A percentile compares a stretch with the other conserved stretches of the same genome.
phyloP scores from a whole-genome alignment of 257 asterid genomes.

The Echites panduratus region DNA sequence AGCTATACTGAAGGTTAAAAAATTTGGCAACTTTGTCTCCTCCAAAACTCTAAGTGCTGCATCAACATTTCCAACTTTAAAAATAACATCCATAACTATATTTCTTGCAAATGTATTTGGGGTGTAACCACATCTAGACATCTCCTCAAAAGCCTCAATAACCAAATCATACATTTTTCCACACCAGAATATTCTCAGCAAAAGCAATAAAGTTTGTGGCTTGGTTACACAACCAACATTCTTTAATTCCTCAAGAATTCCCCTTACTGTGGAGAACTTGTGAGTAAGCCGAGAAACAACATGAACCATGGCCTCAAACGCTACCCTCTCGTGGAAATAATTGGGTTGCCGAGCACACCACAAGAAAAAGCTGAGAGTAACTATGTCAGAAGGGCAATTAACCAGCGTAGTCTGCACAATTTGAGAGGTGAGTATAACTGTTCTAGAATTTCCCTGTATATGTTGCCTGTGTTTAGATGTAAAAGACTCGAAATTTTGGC shows the following conservation, averaged over 20 bases:
- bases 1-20: conserved; percentile 60
- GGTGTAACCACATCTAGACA: conserved; percentile 41
- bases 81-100: conserved; percentile 54
- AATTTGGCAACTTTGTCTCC: conserved; percentile 49
- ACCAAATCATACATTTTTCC: conserved; percentile 60
- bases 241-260: conserved; percentile 39
- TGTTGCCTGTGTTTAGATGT: conserved; percentile 14
- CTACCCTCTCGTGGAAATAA: conserved; percentile 54
- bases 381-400: conserved; percentile 55
- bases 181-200: conserved; percentile 69
- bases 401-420: conserved; percentile 41
- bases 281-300: conserved; percentile 51
- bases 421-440: conserved; percentile 33
- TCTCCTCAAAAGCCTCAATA: conserved; percentile 45
- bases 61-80: conserved; percentile 42
- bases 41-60: conserved; percentile 47
- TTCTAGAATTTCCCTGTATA: conserved; percentile 14
- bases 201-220: conserved; percentile 58
- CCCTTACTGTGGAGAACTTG: conserved; percentile 35
- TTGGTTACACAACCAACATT: conserved; percentile 44
- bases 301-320: conserved; percentile 48
- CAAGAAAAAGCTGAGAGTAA: conserved; percentile 50
- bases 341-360: conserved; percentile 72
- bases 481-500: conserved; percentile 10
- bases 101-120: conserved; percentile 58